Percentiles rank a stretch among this genome's conserved stretches.
phyloP scores from a whole-genome alignment of 2,329 filamentous ascomycete genomes.

The Diatrype stigma region DNA sequence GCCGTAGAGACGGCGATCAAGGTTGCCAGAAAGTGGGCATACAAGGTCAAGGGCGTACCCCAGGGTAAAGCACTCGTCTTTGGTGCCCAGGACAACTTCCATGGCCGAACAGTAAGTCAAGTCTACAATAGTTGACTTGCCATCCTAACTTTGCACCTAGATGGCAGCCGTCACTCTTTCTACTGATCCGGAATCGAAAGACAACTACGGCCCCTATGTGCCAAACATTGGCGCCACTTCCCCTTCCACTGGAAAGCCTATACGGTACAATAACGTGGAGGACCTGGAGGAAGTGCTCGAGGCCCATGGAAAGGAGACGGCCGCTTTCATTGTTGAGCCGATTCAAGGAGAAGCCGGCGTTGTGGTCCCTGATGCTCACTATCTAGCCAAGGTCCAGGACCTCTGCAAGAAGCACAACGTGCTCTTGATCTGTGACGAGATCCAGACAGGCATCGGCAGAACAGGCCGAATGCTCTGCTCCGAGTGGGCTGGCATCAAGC shows the following conservation, averaged over 20 bases:
- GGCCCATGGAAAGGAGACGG: slow-evolving; percentile 76
- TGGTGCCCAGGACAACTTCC: slow-evolving; percentile 87
- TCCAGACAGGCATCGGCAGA: slow-evolving; percentile 94
- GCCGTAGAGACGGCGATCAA: slow-evolving; percentile 95
- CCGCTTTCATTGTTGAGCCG: slow-evolving; percentile 91
- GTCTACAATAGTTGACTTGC: neutral
- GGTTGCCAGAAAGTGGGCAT: slow-evolving; percentile 95
- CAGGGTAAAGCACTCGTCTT: slow-evolving; percentile 81
- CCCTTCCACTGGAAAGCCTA: slow-evolving; percentile 71
- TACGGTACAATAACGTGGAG: slow-evolving; percentile 80
- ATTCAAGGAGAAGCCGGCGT: slow-evolving; percentile 98
- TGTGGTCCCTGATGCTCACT: slow-evolving; percentile 87
- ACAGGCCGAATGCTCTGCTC: slow-evolving; percentile 92
- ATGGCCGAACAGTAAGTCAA: slow-evolving; percentile 80
- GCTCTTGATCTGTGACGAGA: slow-evolving; percentile 95
- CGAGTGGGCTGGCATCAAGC: slow-evolving; percentile 93
- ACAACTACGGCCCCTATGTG: slow-evolving; percentile 95
- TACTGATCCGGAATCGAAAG: slow-evolving; percentile 88
- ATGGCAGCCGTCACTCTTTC: slow-evolving; percentile 96
- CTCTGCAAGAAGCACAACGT: slow-evolving; percentile 96
- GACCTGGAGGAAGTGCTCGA: slow-evolving; percentile 78
- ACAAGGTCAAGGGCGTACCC: slow-evolving; percentile 90
- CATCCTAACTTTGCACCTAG: slow-evolving; percentile 35
- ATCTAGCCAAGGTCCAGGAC: slow-evolving; percentile 72
- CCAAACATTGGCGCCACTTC: slow-evolving; percentile 76